Evolutionary conservation across 352 stramenopile genomes (phyloP), one percentile per base, ranked within the genome.

Genomic region (Poterioochromonas sp.): DNA sequence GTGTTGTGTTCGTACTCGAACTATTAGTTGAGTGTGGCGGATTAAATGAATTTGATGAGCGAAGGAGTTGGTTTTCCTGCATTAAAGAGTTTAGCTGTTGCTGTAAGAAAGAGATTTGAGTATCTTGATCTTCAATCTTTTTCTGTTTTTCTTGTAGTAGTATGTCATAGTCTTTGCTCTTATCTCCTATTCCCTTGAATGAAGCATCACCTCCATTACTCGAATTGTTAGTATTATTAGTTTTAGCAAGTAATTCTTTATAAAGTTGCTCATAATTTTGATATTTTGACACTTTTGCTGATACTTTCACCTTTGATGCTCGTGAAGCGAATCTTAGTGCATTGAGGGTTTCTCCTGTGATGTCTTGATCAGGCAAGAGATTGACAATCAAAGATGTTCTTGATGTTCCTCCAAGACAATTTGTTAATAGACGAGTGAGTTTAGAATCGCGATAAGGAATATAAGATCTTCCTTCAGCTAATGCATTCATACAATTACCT

Each of bases 401-500:
- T 20, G 63, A 15, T 11, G 3, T 47, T 47, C 35, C 20, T 32
- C 63, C 63, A 11, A 73, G 35, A 47, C 20, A 47, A 73, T 47
- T 34, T 54, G 51, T 34, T 51, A 78, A 40, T 26, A 68, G 58
- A 40, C 44, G 58, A 41, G 44, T 65, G 1, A 68, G 29, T 54
- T 70, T 60, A 32, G 5, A 70, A 60, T 78, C 73, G 29, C 73
- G 3, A 69, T 73, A 78, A 29, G 73, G 73, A 54, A 78, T 35
- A 49, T 68, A 26, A 34, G 40, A n/a, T 43, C 18, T 62, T 40
- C 11, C 8, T 32, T 82, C 62, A 41, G 77, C 68, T n/a, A 84
- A 70, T 40, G 79, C 76, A 54, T 68, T 71, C 26, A 84, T 79
- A 35, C 76, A 65, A 60, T 84, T 84, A 15, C 81, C 81, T 39